phyloP scores from a whole-genome alignment of 2,329 filamentous ascomycete species.

The Coniochaeta prunicola region DNA sequence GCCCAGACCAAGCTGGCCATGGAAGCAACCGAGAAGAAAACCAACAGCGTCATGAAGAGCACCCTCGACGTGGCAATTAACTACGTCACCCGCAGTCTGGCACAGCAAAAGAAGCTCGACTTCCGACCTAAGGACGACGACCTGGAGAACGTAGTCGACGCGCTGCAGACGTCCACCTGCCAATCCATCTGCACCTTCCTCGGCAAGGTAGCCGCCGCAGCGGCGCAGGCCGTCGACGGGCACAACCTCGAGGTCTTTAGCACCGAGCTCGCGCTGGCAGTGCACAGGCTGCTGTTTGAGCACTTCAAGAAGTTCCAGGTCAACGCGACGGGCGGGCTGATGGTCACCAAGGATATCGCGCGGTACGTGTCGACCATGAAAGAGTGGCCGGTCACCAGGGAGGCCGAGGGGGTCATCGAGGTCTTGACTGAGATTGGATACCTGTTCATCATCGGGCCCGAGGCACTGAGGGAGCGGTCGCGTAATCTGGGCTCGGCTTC shows the following conservation, averaged over 20 bases:
- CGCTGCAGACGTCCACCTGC: conserved; percentile 81
- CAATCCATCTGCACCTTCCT: conserved; percentile 76
- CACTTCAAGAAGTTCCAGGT: conserved; percentile 94
- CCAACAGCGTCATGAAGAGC: conserved; percentile 52
- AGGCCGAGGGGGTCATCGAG: conserved; percentile 66
- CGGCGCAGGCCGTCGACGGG: conserved; percentile 67
- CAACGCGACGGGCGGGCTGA: conserved; percentile 85
- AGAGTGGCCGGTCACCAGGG: conserved; percentile 68
- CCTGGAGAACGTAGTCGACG: conserved; percentile 54
- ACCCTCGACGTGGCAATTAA: conserved; percentile 63
- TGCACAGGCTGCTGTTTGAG: conserved; percentile 74
- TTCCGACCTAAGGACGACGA: conserved; percentile 82
- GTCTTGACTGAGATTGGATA: conserved; percentile 89
- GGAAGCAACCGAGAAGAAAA: conserved; percentile 76
- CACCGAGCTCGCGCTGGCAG: conserved; percentile 72
- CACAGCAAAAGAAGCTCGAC: conserved; percentile 78
- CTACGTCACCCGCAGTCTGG: conserved; percentile 67
- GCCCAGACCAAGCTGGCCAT: conserved; percentile 69
- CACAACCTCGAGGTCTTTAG: conserved; percentile 77
- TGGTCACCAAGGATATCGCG: conserved; percentile 93
- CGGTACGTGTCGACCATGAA: conserved; percentile 84
- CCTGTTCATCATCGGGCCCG: conserved; percentile 85
- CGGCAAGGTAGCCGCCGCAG: conserved; percentile 53
- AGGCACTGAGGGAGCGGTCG: conserved; percentile 66
- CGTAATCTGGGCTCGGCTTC: conserved; percentile 44